Conservation (phyloP, 495 filamentous ascomycete genomes). For the Penicillium macrosclerotiorum region DNA sequence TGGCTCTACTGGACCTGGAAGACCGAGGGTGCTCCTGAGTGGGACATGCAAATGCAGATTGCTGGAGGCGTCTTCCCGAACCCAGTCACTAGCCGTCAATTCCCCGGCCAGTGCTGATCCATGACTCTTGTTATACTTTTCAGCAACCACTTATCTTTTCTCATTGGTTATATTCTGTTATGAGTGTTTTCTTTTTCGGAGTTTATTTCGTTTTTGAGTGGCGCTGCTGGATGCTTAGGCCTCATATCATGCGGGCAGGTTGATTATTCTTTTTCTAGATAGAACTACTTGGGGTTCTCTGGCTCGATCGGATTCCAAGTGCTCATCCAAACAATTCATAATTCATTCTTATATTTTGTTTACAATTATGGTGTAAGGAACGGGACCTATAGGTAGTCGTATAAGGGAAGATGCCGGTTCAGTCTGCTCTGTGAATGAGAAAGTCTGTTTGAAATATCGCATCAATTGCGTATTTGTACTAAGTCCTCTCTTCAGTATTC, state of each 20-base stretch:
- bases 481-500: no score
- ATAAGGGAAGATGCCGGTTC: no score
- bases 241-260: background rate
- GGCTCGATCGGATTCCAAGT: no score
- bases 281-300: no score
- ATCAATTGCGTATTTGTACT: no score
- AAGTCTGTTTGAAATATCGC: no score
- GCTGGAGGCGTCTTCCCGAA: constrained; percentile 61
- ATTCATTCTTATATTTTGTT: no score
- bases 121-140: background rate
- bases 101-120: constrained; percentile 43
- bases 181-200: background rate
- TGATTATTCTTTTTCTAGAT: no score
- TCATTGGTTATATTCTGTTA: constrained; percentile 2
- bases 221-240: background rate
- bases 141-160: background rate
- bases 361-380: no score
- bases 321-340: no score
- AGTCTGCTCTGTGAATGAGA: no score
- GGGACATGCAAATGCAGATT: constrained; percentile 73
- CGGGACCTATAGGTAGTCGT: no score
- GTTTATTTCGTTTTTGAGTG: background rate
- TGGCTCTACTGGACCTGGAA: constrained; percentile 89
- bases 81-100: constrained; percentile 50
- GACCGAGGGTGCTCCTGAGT: constrained; percentile 82